Evolutionary conservation across 768 basidiomycete genomes (phyloP).

Genomic region (Termitomyces sp.): DNA sequence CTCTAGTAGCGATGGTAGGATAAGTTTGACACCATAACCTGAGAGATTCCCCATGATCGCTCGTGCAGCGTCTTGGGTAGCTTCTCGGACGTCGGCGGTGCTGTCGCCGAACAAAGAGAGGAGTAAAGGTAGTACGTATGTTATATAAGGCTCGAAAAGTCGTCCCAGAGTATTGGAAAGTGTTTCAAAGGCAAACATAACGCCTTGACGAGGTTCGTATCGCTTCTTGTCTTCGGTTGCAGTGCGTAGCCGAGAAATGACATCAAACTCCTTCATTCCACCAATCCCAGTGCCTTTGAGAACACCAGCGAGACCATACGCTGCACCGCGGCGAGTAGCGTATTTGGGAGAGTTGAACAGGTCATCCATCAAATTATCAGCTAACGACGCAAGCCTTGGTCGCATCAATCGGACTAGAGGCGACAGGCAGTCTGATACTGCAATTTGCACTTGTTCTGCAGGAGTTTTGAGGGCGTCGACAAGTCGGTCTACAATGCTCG

Average conservation of each 20-base stretch:
- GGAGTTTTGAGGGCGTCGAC: slow-evolving; percentile 91
- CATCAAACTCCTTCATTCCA: slow-evolving; percentile 78
- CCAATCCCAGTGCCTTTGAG: slow-evolving; percentile 88
- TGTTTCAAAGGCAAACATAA: slow-evolving; percentile 94
- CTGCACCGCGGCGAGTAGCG: slow-evolving; percentile 92
- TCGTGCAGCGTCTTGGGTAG: slow-evolving; percentile 86
- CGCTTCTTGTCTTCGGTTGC: slow-evolving; percentile 88
- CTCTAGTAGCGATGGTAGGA: slow-evolving; percentile 83
- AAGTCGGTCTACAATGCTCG: slow-evolving; percentile 77
- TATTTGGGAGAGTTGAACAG: slow-evolving; percentile 82
- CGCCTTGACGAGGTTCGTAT: slow-evolving; percentile 86
- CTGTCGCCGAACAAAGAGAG: slow-evolving; percentile 85
- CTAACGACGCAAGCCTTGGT: slow-evolving; percentile 54
- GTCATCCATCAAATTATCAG: slow-evolving; percentile 74
- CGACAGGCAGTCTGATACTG: slow-evolving; percentile 92
- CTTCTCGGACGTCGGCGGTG: slow-evolving; percentile 85
- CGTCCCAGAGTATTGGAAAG: slow-evolving; percentile 83
- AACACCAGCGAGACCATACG: slow-evolving; percentile 92
- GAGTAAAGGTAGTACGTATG: slow-evolving; percentile 76
- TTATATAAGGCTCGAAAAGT: slow-evolving; percentile 91
- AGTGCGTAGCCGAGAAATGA: slow-evolving; percentile 67
- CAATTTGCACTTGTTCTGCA: slow-evolving; percentile 93
- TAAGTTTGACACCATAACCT: slow-evolving; percentile 93
- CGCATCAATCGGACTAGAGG: slow-evolving; percentile 76
- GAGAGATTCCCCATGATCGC: slow-evolving; percentile 96